Evolutionary conservation across 2,329 filamentous ascomycete genomes (phyloP), one percentile per base, ranked within the genome.

Genomic region (Apiospora rasikravindrae): DNA sequence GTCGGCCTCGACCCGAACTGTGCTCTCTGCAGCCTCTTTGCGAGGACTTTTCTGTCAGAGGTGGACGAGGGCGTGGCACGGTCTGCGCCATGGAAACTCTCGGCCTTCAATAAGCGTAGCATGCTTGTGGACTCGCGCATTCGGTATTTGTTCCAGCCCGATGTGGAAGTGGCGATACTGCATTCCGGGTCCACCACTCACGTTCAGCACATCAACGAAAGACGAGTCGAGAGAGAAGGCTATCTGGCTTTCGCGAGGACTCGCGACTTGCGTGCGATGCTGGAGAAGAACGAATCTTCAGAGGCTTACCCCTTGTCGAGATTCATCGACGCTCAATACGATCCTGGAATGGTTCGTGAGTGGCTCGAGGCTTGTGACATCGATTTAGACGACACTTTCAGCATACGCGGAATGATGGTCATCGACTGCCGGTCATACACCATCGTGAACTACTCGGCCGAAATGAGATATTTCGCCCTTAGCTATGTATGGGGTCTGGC

Each of bases 401-500:
- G 26, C 13, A 67, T 67, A 4, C 14, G 24, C 11, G 44, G 67
- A 0, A 73, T 73, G 67, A 67, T 44, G 24, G 33, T 72, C 3
- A 69, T 73, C 40, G 72, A 73, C 47, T 73, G 72, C 57, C 19
- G 47, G 8, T 47, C 68, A 1, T 24, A 40, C 10, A 49, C 53
- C 2, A 68, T 73, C 10, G 61, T 72, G 26, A 4, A 71, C 1
- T 19, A 61, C 10, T 40, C 40, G 44, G 14, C 22, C 1, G 61
- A 66, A 1, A 72, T 70, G 70, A 16, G 7, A 8, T 67, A 72
- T 70, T 4, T 72, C n/a, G 70, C 72, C 1, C 26, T 73, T 1
- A 72, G 72, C 24, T 73, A 72, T 13, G 70, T 73, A n/a, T 73
- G 72, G 72, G 11, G 57, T 2, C 8, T 64, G 3, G 57, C 57